Conservation (phyloP, 1,284 basidiomycete genomes). For the Boletus mariae region DNA sequence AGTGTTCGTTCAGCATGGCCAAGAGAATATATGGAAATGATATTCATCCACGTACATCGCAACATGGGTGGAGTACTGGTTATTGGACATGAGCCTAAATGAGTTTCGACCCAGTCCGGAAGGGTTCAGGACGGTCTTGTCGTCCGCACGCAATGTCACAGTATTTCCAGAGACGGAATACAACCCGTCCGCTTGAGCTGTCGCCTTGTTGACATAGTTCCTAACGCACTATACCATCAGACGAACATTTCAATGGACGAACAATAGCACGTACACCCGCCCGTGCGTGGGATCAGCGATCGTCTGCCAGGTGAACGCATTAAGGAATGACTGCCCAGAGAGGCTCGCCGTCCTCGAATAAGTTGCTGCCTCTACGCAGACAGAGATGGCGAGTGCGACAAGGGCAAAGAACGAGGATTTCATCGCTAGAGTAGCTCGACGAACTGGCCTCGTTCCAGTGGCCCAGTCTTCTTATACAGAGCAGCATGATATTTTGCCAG, state of each 20-base stretch:
- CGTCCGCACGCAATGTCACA: constrained; percentile 41
- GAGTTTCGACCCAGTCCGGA: constrained; percentile 36
- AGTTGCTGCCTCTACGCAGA: constrained; percentile 19
- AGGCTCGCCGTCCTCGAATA: constrained; percentile 39
- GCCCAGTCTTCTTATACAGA: constrained; percentile 13
- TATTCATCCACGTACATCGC: constrained; percentile 29
- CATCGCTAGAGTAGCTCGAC: constrained; percentile 5
- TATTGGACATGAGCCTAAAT: constrained; percentile 34
- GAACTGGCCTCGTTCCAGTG: not conserved
- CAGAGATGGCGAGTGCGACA: constrained; percentile 9
- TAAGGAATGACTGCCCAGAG: constrained; percentile 41
- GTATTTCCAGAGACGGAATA: constrained; percentile 43
- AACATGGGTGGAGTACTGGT: constrained; percentile 33
- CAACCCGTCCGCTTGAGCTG: constrained; percentile 43
- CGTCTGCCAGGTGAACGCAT: constrained; percentile 41
- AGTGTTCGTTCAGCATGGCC: not conserved
- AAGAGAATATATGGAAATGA: not conserved
- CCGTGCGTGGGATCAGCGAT: constrained; percentile 47
- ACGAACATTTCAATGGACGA: not conserved
- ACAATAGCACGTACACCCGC: constrained; percentile 36
- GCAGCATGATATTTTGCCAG: constrained; percentile 3
- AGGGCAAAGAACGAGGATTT: constrained; percentile 6
- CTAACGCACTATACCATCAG: constrained; percentile 25
- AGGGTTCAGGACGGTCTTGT: constrained; percentile 29
- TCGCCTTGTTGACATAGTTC: constrained; percentile 47